phyloP scores from a whole-genome alignment of 805 yeast genomes.

The Lipomyces yamanashiensis region DNA sequence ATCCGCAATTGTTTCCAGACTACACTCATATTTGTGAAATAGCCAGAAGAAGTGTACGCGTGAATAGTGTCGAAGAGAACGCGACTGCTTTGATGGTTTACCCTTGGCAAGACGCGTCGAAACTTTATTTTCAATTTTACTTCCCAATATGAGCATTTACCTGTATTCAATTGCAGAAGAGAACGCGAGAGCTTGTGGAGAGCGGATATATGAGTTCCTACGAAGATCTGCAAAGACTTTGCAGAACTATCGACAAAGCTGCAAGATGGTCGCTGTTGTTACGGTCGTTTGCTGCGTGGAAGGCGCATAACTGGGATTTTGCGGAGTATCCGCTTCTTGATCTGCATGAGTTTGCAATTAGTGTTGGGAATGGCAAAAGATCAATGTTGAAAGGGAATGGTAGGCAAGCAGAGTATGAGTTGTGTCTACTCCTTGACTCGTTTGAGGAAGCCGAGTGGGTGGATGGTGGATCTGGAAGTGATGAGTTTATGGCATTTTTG shows the following conservation, averaged over 20 bases:
- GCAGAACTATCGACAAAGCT: not conserved
- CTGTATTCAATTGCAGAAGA: not conserved
- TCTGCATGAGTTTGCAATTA: not conserved
- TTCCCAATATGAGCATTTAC: not conserved
- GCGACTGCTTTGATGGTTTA: not conserved
- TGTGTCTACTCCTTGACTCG: slow-evolving; percentile 8
- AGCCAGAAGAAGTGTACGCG: not conserved
- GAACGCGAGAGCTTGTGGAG: not conserved
- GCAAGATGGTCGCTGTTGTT: slow-evolving; percentile 17
- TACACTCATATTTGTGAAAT: not conserved
- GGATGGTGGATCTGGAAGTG: not conserved
- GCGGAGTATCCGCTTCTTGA: slow-evolving; percentile 8
- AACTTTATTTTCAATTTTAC: not conserved
- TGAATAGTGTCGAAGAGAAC: not conserved
- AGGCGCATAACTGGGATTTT: slow-evolving; percentile 23
- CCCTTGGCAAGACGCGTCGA: not conserved
- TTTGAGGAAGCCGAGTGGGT: not conserved
- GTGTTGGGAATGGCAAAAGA: not conserved
- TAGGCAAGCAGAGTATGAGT: slow-evolving; percentile 16
- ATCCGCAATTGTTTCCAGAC: slow-evolving; percentile 16
- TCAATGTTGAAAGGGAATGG: not conserved
- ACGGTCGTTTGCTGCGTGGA: slow-evolving; percentile 20
- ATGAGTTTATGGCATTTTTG: not conserved
- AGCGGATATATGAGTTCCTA: not conserved
- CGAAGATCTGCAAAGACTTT: not conserved